Percentiles rank a stretch among this genome's conserved stretches.
Conservation (phyloP, 148 eudicot species). For the Spergularia bocconei region DNA sequence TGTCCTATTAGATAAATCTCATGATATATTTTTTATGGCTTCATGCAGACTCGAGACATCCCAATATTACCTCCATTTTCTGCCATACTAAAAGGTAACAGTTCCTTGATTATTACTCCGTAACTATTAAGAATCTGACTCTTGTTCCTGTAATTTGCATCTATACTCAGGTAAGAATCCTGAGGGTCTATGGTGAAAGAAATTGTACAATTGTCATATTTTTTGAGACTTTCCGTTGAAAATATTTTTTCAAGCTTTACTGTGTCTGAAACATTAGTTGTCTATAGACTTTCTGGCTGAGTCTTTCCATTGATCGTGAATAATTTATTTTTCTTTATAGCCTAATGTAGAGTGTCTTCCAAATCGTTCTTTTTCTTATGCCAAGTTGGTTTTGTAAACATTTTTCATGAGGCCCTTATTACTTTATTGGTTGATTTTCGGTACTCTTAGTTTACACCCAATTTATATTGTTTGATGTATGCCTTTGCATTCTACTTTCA, state of each 20-base stretch:
- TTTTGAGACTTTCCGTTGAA: background rate
- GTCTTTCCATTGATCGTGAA: background rate
- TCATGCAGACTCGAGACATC: constrained; percentile 70
- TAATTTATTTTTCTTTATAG: background rate
- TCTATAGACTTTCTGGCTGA: background rate
- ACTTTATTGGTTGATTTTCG: background rate
- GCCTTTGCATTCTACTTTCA: constrained; percentile 10
- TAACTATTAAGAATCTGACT: background rate
- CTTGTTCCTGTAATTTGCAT: background rate
- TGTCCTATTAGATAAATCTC: background rate
- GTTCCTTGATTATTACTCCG: background rate
- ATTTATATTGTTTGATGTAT: background rate
- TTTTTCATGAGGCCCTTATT: background rate
- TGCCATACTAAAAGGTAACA: constrained; percentile 59
- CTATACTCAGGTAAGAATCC: background rate
- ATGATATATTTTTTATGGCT: constrained; percentile 7
- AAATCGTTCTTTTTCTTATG: background rate
- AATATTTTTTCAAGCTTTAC: background rate
- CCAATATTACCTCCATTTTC: constrained; percentile 92
- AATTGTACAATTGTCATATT: background rate
- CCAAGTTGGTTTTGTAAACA: background rate
- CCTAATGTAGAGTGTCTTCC: background rate
- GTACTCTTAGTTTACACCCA: background rate
- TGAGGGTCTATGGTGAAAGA: background rate
- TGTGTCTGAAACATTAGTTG: background rate